These are phyloP conservation scores for Hypoxylon cercidicola DNA, from an alignment of 495 filamentous ascomycete species.

Conservation along the genomic window DNA sequence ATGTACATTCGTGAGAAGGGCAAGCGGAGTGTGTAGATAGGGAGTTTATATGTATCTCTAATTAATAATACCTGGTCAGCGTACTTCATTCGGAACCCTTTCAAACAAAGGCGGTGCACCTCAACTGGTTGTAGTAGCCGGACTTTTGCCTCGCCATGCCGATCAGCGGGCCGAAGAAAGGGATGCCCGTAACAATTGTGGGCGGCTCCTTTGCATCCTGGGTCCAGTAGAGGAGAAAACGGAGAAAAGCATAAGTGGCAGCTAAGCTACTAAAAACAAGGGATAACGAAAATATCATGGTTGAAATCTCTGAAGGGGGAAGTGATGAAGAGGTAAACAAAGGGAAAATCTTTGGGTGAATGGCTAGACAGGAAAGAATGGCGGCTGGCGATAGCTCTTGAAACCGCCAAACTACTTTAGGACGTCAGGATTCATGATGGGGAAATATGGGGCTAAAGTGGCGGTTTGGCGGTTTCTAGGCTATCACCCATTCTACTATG, in stretches of 20 bases:
- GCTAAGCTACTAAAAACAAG: conserved; percentile 29
- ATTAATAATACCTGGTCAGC: background rate
- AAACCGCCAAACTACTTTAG: too few relatives aligned
- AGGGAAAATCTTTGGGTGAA: too few relatives aligned
- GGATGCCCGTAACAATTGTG: conserved; percentile 28
- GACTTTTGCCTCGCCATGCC: conserved; percentile 39
- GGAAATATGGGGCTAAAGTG: too few relatives aligned
- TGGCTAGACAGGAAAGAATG: too few relatives aligned
- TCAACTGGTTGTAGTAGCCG: conserved; percentile 33
- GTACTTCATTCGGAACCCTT: too few relatives aligned
- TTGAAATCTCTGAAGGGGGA: too few relatives aligned
- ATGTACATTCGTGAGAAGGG: conserved; percentile 39
- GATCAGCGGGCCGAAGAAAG: conserved; percentile 41
- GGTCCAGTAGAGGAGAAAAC: conserved; percentile 30
- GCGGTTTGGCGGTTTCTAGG: too few relatives aligned
- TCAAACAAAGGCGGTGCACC: conserved; percentile 3
- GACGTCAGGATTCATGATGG: too few relatives aligned
- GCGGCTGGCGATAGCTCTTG: too few relatives aligned
- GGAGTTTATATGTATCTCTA: conserved; percentile 36
- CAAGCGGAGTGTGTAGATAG: conserved; percentile 42
- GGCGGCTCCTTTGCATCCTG: conserved; percentile 43
- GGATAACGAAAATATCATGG: too few relatives aligned
- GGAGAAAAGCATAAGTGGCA: conserved; percentile 41
- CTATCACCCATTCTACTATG: too few relatives aligned
- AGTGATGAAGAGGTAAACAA: too few relatives aligned